A percentile compares a stretch with the other conserved stretches of the same genome.
These are phyloP conservation scores for Blastocystis sp. DNA, from an alignment of 352 stramenopile species.

Conservation along the genomic window DNA sequence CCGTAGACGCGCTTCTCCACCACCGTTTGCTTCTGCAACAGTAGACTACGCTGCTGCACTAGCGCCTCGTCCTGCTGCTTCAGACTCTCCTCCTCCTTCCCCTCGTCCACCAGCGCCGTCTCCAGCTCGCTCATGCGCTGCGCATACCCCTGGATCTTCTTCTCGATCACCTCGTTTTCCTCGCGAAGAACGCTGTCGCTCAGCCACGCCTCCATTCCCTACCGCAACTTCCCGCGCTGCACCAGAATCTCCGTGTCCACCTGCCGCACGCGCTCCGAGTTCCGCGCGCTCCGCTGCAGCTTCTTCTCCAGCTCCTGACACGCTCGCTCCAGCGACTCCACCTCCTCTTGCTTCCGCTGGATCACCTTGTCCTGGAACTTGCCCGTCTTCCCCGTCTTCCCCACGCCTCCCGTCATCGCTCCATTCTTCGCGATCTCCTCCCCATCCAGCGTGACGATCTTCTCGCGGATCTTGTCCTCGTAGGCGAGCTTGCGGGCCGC, in stretches of 20 bases:
- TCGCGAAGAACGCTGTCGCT: constrained; percentile 54
- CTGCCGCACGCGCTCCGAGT: neutral
- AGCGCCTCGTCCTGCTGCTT: constrained; percentile 61
- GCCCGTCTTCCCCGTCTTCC: constrained; percentile 61
- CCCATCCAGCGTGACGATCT: constrained; percentile 77
- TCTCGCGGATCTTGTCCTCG: constrained; percentile 58
- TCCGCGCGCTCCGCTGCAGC: neutral
- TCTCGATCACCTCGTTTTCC: constrained; percentile 64
- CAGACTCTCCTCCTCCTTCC: constrained; percentile 60
- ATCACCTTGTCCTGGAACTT: constrained; percentile 61
- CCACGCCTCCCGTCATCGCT: constrained; percentile 85
- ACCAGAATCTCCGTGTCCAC: constrained; percentile 5
- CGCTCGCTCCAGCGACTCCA: constrained; percentile 65
- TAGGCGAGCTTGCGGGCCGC: constrained; percentile 75
- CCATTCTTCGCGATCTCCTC: constrained; percentile 91
- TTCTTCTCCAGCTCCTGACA: constrained; percentile 27
- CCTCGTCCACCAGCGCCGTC: constrained; percentile 61
- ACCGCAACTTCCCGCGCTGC: neutral
- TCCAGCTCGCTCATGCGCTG: constrained; percentile 61
- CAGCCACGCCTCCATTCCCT: neutral
- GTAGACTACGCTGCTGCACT: constrained; percentile 16
- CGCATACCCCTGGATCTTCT: constrained; percentile 56
- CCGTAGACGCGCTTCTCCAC: constrained; percentile 39
- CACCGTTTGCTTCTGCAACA: constrained; percentile 24
- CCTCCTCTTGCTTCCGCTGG: constrained; percentile 60